A percentile compares a stretch with the other conserved stretches of the same genome.
Conservation (phyloP, 1,284 basidiomycete species). For the Leccinum cinnamomeum region DNA sequence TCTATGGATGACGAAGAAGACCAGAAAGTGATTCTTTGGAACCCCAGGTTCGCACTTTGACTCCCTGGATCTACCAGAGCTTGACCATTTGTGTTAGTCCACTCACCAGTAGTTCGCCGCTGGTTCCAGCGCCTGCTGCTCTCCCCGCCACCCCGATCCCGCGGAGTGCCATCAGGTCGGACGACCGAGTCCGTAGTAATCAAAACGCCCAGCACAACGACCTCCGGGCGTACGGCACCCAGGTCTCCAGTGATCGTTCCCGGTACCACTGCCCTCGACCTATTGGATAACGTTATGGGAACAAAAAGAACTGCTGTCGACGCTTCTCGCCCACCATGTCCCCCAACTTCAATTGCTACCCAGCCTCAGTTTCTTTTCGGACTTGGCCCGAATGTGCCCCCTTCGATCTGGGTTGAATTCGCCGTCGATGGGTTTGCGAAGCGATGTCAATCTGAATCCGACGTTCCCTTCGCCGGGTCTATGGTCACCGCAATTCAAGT, state of each 20-base stretch:
- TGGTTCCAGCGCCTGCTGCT: constrained; percentile 9
- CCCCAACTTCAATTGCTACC: constrained; percentile 35
- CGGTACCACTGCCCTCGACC: constrained; percentile 59
- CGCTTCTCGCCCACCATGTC: constrained; percentile 24
- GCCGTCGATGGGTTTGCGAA: constrained; percentile 16
- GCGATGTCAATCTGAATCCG: constrained; percentile 24
- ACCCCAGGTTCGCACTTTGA: constrained; percentile 48
- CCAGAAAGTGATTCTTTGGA: constrained; percentile 64
- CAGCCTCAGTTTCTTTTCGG: constrained; percentile 47
- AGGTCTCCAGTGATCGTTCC: constrained; percentile 28
- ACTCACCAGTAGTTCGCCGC: constrained; percentile 35
- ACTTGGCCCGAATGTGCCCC: constrained; percentile 39
- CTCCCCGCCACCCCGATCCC: constrained; percentile 27
- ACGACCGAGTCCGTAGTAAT: constrained; percentile 17
- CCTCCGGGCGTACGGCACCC: constrained; percentile 19
- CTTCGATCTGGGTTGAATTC: constrained; percentile 51
- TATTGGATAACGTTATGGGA: constrained; percentile 57
- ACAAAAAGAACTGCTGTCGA: constrained; percentile 23
- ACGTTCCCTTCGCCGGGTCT: constrained; percentile 17
- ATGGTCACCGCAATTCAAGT: constrained; percentile 27
- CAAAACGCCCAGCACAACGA: constrained; percentile 26
- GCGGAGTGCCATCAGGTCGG: constrained; percentile 31
- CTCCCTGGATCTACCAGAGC: background rate
- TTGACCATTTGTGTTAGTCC: constrained; percentile 31
- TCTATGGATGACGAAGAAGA: constrained; percentile 42